Evolutionary conservation across 2,329 filamentous ascomycete species (phyloP).

Genomic region (Cercospora brassicicola): DNA sequence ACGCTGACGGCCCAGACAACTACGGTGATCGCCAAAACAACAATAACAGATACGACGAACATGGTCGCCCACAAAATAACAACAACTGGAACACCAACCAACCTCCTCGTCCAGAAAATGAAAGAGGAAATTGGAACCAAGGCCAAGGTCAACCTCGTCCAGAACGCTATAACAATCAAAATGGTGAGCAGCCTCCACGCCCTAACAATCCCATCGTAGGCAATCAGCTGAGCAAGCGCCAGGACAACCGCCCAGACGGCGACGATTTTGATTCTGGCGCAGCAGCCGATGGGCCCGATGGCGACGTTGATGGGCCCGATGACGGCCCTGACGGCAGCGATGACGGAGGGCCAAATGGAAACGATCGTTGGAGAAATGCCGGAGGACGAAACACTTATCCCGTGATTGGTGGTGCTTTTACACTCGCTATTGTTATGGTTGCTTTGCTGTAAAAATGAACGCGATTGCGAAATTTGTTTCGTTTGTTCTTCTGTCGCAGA

Average conservation of each 20-base stretch:
- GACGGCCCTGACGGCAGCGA: not conserved
- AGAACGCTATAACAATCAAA: not conserved
- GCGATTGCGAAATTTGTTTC: not conserved
- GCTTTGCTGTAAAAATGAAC: conserved; percentile 5
- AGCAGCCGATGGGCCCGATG: not conserved
- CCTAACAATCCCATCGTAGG: not conserved
- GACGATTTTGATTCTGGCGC: not conserved
- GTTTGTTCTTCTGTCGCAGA: not conserved
- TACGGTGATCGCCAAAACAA: not conserved
- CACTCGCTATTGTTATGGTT: conserved; percentile 12
- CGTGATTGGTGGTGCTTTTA: conserved; percentile 5
- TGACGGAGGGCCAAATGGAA: not conserved
- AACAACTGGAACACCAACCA: not conserved
- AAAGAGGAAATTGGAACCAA: not conserved
- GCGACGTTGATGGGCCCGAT: not conserved
- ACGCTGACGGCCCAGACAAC: not conserved
- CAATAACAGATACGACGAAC: not conserved
- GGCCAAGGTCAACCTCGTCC: not conserved
- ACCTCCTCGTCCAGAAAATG: not conserved
- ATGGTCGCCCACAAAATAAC: not conserved
- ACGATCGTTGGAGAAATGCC: conserved; percentile 8
- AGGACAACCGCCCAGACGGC: not conserved
- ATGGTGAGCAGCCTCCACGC: not conserved
- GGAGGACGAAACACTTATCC: conserved; percentile 11
- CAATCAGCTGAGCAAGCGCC: not conserved